Percentiles rank a stretch among this genome's conserved stretches.
These are phyloP conservation scores for Fabrea salina DNA, from an alignment of 169 alveolate genomes.

Conservation along the genomic window DNA sequence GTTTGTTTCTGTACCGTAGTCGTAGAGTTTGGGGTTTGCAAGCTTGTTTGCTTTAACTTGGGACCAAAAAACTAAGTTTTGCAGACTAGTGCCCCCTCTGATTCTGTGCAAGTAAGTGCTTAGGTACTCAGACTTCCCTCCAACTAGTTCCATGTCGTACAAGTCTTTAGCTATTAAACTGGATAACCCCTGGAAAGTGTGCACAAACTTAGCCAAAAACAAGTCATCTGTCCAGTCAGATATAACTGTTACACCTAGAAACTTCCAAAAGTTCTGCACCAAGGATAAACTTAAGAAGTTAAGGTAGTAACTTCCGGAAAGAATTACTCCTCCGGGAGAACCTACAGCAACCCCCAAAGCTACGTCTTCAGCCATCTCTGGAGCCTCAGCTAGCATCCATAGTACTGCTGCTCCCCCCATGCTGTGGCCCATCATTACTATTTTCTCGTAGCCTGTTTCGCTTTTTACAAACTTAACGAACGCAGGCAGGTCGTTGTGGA, in stretches of 20 bases:
- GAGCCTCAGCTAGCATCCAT: slow-evolving; percentile 9
- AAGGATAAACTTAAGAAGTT: not conserved
- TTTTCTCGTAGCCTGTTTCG: slow-evolving; percentile 45
- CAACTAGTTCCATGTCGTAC: not conserved
- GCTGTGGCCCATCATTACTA: slow-evolving; percentile 72
- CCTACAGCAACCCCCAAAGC: not conserved
- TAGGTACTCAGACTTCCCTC: not conserved
- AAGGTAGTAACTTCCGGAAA: not conserved
- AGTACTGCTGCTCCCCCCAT: slow-evolving; percentile 71
- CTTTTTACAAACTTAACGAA: slow-evolving; percentile 46
- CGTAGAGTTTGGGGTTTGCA: not conserved
- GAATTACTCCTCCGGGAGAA: not conserved
- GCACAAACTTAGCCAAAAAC: not conserved
- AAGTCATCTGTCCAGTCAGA: slow-evolving; percentile 20
- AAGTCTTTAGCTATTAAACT: not conserved
- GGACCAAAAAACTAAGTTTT: not conserved
- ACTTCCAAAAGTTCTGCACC: not conserved
- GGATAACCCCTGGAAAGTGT: not conserved
- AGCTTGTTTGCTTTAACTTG: not conserved
- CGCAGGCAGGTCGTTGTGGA: slow-evolving; percentile 67
- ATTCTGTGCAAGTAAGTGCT: not conserved
- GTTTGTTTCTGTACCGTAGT: slow-evolving; percentile 6
- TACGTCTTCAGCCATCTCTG: not conserved
- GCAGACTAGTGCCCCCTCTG: slow-evolving; percentile 24
- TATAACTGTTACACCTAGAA: not conserved